phyloP scores from a whole-genome alignment of 2,329 filamentous ascomycete species.

The Cadophora luteo-olivacea region DNA sequence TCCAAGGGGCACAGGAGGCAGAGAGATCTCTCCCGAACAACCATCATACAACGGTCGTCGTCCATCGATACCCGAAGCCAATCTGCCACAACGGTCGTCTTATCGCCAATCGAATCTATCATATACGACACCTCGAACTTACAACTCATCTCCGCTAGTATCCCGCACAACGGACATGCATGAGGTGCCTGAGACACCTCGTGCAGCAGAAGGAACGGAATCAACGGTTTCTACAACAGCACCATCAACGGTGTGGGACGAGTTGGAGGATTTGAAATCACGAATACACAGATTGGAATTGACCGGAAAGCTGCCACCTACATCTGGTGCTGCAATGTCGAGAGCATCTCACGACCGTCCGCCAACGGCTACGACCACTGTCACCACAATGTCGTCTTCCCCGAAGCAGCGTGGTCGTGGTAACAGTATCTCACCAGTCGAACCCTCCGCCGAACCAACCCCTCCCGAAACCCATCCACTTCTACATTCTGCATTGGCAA shows the following conservation, averaged over 20 bases:
- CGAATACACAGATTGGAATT: conserved; percentile 89
- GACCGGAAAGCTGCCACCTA: conserved; percentile 84
- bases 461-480: conserved; percentile 73
- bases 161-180: conserved; percentile 52
- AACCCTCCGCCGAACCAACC: conserved; percentile 50
- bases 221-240: conserved; percentile 88
- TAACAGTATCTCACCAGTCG: conserved; percentile 53
- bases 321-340: conserved; percentile 80
- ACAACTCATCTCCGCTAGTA: conserved; percentile 66
- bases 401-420: conserved; percentile 72
- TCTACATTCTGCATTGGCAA: conserved; percentile 79
- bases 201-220: conserved; percentile 72
- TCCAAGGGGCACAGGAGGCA: conserved; percentile 33
- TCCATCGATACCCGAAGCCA: conserved; percentile 36
- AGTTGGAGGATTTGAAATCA: conserved; percentile 93
- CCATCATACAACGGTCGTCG: conserved; percentile 36
- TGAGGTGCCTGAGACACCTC: conserved; percentile 50
- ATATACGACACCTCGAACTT: conserved; percentile 43
- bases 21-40: conserved; percentile 42
- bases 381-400: conserved; percentile 89
- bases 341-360: conserved; percentile 72
- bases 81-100: conserved; percentile 36
- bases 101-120: conserved; percentile 45
- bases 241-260: conserved; percentile 96
- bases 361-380: conserved; percentile 86